These are phyloP conservation scores for Phoenix roebelenii DNA, from an alignment of 176 grass and related monocot genomes.

Conservation along the genomic window DNA sequence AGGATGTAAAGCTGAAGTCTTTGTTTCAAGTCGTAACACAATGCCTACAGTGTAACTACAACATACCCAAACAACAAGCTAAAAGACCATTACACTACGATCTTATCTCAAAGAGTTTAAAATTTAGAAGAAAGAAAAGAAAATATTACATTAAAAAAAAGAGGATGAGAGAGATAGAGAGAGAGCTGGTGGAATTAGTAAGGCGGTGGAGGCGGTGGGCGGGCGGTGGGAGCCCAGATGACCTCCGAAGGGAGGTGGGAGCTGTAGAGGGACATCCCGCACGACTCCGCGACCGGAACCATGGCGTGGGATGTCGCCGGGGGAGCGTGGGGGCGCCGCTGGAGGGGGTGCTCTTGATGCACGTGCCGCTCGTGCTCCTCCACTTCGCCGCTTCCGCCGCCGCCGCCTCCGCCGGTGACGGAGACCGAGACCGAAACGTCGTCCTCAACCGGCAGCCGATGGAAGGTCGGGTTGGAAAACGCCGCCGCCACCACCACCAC, in stretches of 20 bases:
- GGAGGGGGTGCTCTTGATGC: slow-evolving; percentile 14
- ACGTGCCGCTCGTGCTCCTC: slow-evolving; percentile 14
- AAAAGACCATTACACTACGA: no score
- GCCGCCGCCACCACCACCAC: slow-evolving; percentile 66
- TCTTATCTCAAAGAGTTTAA: no score
- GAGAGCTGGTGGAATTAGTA: slow-evolving; percentile 18
- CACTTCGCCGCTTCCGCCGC: slow-evolving; percentile 10
- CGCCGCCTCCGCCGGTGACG: slow-evolving; percentile 38
- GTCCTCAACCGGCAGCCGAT: slow-evolving; percentile 66
- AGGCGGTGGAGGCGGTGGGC: slow-evolving; percentile 45
- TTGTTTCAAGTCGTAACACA: no score
- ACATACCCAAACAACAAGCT: no score
- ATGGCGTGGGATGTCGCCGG: slow-evolving; percentile 19
- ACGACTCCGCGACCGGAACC: slow-evolving; percentile 23
- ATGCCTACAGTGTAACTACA: no score
- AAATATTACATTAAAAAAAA: no score
- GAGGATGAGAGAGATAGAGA: background rate
- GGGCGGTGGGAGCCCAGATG: slow-evolving; percentile 50
- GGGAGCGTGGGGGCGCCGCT: slow-evolving; percentile 22
- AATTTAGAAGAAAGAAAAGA: no score
- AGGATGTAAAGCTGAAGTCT: no score
- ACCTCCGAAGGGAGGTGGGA: slow-evolving; percentile 44
- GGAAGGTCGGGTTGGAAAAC: slow-evolving; percentile 84
- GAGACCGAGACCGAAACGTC: slow-evolving; percentile 44
- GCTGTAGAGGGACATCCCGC: slow-evolving; percentile 50